Conservation (phyloP, 1,284 basidiomycete genomes). For the Leccinum holopus region DNA sequence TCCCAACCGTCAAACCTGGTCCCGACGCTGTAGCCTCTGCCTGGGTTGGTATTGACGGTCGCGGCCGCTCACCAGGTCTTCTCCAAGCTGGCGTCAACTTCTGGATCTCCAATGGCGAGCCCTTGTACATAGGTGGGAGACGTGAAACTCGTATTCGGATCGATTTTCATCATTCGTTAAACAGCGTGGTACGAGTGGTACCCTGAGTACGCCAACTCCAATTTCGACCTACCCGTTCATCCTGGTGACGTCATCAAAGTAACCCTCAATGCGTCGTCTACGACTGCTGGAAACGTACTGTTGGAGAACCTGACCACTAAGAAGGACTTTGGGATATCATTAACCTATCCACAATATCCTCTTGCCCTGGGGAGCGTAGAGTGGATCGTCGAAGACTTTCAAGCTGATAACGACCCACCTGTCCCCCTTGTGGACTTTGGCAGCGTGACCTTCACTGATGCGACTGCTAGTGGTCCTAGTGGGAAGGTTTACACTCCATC, state of each 20-base stretch:
- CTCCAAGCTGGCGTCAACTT: slow-evolving; percentile 27
- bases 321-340: slow-evolving; percentile 1
- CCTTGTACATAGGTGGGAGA: slow-evolving; percentile 18
- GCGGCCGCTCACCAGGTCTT: slow-evolving; percentile 13
- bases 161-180: slow-evolving; percentile 1
- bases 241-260: slow-evolving; percentile 18
- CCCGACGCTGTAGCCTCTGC: slow-evolving; percentile 9
- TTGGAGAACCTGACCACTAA: slow-evolving; percentile 22
- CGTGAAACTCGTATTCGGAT: not conserved
- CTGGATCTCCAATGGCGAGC: not conserved
- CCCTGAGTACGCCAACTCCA: not conserved
- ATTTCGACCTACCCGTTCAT: slow-evolving; percentile 10
- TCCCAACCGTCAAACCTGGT: slow-evolving; percentile 14
- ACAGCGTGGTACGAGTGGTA: slow-evolving; percentile 26
- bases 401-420: not conserved
- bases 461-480: slow-evolving; percentile 12
- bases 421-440: slow-evolving; percentile 20
- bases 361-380: slow-evolving; percentile 25
- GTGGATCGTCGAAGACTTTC: slow-evolving; percentile 29
- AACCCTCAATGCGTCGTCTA: slow-evolving; percentile 17
- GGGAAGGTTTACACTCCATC: slow-evolving; percentile 15
- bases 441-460: slow-evolving; percentile 18
- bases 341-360: slow-evolving; percentile 15
- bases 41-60: slow-evolving; percentile 29
- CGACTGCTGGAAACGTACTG: slow-evolving; percentile 19